A percentile compares a stretch with the other conserved stretches of the same genome.
These are phyloP conservation scores for Diaporthe citriasiana DNA, from an alignment of 2,329 filamentous ascomycete genomes.

Conservation along the genomic window DNA sequence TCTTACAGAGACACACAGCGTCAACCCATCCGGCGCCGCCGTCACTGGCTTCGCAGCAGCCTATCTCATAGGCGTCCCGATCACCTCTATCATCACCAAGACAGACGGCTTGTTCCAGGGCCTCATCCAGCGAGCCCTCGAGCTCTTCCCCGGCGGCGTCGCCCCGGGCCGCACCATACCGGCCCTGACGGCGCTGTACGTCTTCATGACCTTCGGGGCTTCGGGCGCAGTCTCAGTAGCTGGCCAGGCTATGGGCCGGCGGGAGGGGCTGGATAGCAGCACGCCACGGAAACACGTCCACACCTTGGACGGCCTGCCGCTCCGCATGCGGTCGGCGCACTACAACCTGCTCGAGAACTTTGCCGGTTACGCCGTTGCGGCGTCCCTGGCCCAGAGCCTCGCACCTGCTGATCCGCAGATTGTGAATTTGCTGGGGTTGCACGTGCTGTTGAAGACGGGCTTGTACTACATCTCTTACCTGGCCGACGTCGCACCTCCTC, in stretches of 20 bases:
- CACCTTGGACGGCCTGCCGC: constrained; percentile 32
- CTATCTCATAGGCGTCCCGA: constrained; percentile 34
- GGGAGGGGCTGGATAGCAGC: constrained; percentile 28
- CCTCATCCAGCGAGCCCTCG: constrained; percentile 21
- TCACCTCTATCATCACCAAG: constrained; percentile 31
- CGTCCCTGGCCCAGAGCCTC: constrained; percentile 34
- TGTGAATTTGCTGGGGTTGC: constrained; percentile 33
- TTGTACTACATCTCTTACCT: constrained; percentile 35
- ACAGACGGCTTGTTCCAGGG: constrained; percentile 28
- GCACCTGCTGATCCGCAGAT: constrained; percentile 33
- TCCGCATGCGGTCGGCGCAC: constrained; percentile 36
- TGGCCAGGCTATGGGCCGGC: constrained; percentile 36
- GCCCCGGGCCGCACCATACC: constrained; percentile 35
- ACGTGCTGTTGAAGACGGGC: constrained; percentile 35
- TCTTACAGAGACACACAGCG: constrained; percentile 1
- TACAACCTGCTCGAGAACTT: constrained; percentile 39
- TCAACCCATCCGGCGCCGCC: constrained; percentile 37
- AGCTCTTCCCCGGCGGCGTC: constrained; percentile 30
- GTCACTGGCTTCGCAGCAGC: constrained; percentile 30
- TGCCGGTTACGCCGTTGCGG: constrained; percentile 33
- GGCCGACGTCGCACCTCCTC: constrained; percentile 11
- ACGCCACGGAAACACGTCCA: constrained; percentile 32
- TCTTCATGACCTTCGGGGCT: constrained; percentile 34
- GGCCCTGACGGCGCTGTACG: constrained; percentile 35
- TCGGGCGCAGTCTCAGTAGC: constrained; percentile 31